Base-by-base conservation (phyloP, 2,329 filamentous ascomycete genomes). In the Boeremia exigua region DNA sequence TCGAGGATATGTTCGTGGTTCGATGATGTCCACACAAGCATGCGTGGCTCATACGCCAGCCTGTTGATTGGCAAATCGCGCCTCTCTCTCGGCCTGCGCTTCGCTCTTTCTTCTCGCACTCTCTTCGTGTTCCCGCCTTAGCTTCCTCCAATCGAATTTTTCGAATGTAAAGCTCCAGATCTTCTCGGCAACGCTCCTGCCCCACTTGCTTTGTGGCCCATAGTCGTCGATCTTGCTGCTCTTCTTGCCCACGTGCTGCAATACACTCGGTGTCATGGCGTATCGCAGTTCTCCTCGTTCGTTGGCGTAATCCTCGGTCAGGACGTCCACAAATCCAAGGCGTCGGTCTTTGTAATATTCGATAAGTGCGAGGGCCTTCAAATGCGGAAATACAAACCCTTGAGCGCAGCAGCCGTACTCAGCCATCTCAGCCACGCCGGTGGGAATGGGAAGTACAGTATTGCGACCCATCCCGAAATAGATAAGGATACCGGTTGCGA, bases 401-500 rank as follows among this genome's bases (percentile, higher is more conserved):
- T 81, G 79, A 1, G 75, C 74, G 57, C 79, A 81, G 62, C 78
- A 80, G 14, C 77, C 78, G 49, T 72, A 79, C 8, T 70, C 60
- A 11, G 74, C 62, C 78, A 80, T 80, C 23, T 68, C 61, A 37
- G 75, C 68, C 1, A 81, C 69, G 6, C 78, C 78, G 2, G 50
- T 34, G 1, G 72, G 59, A 7, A 75, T 67, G 1, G 76, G 75
- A 2, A 71, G 66, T 6, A 79, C 67, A 1, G 77, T 78, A 0
- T 71, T 66, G 19, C 73, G 71, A 9, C 79, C 79, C 12, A 77
- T 70, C 4, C 72, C 70, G 56, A 81, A 80, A 58, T 76, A 78
- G 30, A 79, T 68, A 2, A 63, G 55, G 19, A 69, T 64, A 11
- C 61, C 27, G 4, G 53, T 19, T 11, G 53, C 59, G 9, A 64